Evolutionary conservation across 768 basidiomycete species (phyloP).

Genomic region (Mycena belliarum): DNA sequence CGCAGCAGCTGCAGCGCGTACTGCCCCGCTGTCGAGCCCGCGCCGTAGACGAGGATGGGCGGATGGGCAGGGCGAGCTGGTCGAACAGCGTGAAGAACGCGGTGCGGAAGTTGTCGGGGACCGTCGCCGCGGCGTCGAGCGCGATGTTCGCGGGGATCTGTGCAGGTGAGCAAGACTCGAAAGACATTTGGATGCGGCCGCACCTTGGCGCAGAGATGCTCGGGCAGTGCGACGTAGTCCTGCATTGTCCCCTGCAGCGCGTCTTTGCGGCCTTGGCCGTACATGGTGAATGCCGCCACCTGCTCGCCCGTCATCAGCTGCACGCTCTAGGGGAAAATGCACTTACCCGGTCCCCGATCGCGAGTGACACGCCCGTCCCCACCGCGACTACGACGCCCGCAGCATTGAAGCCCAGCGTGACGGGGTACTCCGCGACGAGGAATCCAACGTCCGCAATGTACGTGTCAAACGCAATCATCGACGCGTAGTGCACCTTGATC

Average conservation of each 20-base stretch:
- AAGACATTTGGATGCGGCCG: neutral
- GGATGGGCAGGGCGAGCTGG: conserved; percentile 34
- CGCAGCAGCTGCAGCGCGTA: conserved; percentile 36
- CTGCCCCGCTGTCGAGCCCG: conserved; percentile 38
- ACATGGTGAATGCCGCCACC: conserved; percentile 3
- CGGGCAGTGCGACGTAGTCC: conserved; percentile 19
- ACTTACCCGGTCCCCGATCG: neutral
- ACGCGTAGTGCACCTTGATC: conserved; percentile 41
- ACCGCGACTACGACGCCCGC: neutral
- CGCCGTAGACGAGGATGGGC: conserved; percentile 46
- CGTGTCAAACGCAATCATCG: conserved; percentile 32
- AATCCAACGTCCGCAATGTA: neutral
- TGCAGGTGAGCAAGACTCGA: neutral
- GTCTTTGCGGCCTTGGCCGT: conserved; percentile 25
- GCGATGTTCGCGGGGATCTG: conserved; percentile 44
- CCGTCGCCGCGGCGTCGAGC: conserved; percentile 38
- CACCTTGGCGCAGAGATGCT: conserved; percentile 39
- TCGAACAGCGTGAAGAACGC: conserved; percentile 41
- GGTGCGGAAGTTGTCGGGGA: conserved; percentile 45
- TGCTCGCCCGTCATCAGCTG: neutral
- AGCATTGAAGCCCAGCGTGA: neutral
- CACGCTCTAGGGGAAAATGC: neutral
- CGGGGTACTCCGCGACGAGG: neutral
- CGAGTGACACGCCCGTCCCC: neutral
- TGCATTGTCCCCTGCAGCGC: conserved; percentile 17